These are phyloP conservation scores for Hansfordia pulvinata DNA, from an alignment of 2,329 filamentous ascomycete genomes.

Conservation along the genomic window DNA sequence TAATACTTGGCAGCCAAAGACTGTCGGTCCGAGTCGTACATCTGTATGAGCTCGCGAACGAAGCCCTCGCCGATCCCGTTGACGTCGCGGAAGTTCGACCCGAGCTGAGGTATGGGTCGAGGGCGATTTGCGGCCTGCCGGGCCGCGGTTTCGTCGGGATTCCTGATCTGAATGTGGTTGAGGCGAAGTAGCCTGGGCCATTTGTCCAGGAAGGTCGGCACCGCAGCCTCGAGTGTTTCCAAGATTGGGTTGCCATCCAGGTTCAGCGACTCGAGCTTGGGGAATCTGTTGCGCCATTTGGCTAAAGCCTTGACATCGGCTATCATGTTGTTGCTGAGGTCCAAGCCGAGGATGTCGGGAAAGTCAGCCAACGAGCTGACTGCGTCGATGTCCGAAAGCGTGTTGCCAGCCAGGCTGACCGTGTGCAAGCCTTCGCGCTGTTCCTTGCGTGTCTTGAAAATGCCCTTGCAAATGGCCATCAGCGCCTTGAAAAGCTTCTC, in stretches of 20 bases:
- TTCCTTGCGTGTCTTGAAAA: constrained; percentile 58
- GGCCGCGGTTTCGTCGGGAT: constrained; percentile 53
- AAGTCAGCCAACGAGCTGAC: constrained; percentile 68
- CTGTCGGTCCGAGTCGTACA: constrained; percentile 60
- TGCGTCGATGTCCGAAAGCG: constrained; percentile 55
- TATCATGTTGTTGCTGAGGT: constrained; percentile 76
- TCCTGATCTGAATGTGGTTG: constrained; percentile 62
- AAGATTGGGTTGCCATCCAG: constrained; percentile 66
- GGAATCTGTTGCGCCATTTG: constrained; percentile 70
- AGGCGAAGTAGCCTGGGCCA: constrained; percentile 70
- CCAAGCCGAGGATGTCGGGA: constrained; percentile 76
- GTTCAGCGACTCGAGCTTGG: constrained; percentile 66
- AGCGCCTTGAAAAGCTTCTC: constrained; percentile 86
- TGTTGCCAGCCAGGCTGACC: constrained; percentile 71
- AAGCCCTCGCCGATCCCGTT: constrained; percentile 64
- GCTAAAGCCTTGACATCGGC: constrained; percentile 52
- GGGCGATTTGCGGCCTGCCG: constrained; percentile 33
- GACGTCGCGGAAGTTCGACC: constrained; percentile 62
- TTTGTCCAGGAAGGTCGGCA: constrained; percentile 50
- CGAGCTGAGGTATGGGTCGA: constrained; percentile 45
- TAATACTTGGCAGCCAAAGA: constrained; percentile 55
- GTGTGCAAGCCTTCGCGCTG: constrained; percentile 70
- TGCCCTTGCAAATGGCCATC: constrained; percentile 71
- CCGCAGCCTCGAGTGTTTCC: constrained; percentile 37
- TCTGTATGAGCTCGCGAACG: constrained; percentile 56